Percentiles rank a stretch among this genome's conserved stretches.
phyloP scores from a whole-genome alignment of 768 basidiomycete genomes.

The Suillus subluteus region DNA sequence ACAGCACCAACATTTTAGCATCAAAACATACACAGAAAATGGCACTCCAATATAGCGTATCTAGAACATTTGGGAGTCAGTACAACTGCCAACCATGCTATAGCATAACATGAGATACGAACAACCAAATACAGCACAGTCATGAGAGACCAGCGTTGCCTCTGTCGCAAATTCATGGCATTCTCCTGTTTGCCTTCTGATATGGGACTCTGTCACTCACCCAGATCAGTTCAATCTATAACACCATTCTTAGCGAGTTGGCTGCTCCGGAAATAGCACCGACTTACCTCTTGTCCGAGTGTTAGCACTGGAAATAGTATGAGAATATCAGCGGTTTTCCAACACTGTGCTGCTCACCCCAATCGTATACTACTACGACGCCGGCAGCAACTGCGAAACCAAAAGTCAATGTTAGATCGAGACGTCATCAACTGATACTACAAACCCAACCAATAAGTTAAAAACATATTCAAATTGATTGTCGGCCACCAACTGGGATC shows the following conservation, averaged over 20 bases:
- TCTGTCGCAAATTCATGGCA: background rate
- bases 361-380: too few species aligned
- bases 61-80: background rate
- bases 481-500: too few species aligned
- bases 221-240: background rate
- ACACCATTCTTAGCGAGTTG: background rate
- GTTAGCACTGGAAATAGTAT: too few species aligned
- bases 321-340: too few species aligned
- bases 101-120: background rate
- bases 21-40: background rate
- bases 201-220: background rate
- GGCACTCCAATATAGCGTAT: background rate
- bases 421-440: too few species aligned
- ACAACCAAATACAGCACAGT: background rate
- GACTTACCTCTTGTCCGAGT: background rate
- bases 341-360: too few species aligned
- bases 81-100: background rate
- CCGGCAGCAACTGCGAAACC: too few species aligned
- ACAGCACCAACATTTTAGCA: background rate
- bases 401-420: too few species aligned
- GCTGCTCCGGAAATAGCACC: background rate
- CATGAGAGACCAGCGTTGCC: background rate
- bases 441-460: too few species aligned
- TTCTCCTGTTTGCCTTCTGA: background rate
- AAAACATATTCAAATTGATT: too few species aligned